A percentile compares a stretch with the other conserved stretches of the same genome.
Evolutionary conservation across 208 protist genomes (phyloP).

Genomic region (Trypanosoma conorhini): DNA sequence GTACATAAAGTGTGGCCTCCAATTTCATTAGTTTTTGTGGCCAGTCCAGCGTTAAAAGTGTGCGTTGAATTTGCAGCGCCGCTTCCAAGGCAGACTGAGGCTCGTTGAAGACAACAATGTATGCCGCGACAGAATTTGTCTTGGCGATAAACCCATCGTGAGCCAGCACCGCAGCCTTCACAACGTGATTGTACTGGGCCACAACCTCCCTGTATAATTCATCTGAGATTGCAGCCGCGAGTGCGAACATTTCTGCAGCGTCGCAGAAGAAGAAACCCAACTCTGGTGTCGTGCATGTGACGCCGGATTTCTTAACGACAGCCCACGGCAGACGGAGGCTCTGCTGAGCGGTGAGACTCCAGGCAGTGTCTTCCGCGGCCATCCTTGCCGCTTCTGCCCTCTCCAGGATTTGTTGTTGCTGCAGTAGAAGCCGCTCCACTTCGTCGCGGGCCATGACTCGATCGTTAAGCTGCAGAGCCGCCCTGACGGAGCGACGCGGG

Average conservation of each 20-base stretch:
- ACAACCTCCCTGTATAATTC: slow-evolving; percentile 41
- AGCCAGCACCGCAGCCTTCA: slow-evolving; percentile 43
- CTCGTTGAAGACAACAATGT: slow-evolving; percentile 60
- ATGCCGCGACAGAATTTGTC: slow-evolving; percentile 58
- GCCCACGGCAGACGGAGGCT: slow-evolving; percentile 62
- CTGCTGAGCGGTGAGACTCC: slow-evolving; percentile 17
- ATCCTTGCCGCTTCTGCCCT: slow-evolving; percentile 60
- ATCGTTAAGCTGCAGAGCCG: slow-evolving; percentile 34
- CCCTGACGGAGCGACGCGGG: slow-evolving; percentile 37
- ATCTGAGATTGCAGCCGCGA: slow-evolving; percentile 29
- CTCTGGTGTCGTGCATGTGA: neutral
- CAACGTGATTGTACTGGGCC: slow-evolving; percentile 74
- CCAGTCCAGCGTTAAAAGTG: slow-evolving; percentile 51
- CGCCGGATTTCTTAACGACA: slow-evolving; percentile 17
- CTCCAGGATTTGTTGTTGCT: slow-evolving; percentile 58
- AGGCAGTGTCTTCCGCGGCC: slow-evolving; percentile 46
- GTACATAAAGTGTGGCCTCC: slow-evolving; percentile 64
- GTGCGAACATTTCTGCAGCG: slow-evolving; percentile 23
- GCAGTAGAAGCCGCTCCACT: slow-evolving; percentile 61
- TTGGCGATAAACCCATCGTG: slow-evolving; percentile 60
- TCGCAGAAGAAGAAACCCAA: slow-evolving; percentile 67
- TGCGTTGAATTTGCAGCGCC: slow-evolving; percentile 58
- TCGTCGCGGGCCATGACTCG: slow-evolving; percentile 46
- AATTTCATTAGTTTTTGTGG: slow-evolving; percentile 49
- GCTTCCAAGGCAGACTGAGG: slow-evolving; percentile 57